Base-by-base conservation (phyloP, 2,329 filamentous ascomycete genomes). In the Arachnopeziza araneosa region DNA sequence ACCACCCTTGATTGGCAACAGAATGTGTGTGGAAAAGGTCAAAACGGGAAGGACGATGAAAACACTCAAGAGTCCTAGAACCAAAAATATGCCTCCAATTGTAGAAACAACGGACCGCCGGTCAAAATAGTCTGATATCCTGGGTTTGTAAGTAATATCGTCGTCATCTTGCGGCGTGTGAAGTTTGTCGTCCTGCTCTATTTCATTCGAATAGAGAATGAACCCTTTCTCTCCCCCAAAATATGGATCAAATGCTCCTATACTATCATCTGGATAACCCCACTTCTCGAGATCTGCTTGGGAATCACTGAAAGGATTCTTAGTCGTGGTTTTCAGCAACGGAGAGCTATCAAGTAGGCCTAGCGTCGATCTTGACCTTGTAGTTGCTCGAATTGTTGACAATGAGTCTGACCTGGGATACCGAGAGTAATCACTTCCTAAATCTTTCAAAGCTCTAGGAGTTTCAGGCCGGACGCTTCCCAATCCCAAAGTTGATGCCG, bases 121-220 rank as follows among this genome's bases (percentile, higher is more conserved):
- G 8, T 74, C 71, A 55, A 80, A 78, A 63, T 78, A 77, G 23
- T 82, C 79, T 54, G 70, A 74, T 60, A 74, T 70, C 19, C 68
- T 75, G 8, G 77, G 70, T 63, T 74, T 79, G 70, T 60, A 75
- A 6, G 26, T 60, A 9, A 58, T 72, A 60, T 81, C 79, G 60
- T 81, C 79, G 63, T 81, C 78, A 54, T 77, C 76, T 53, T 73
- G 72, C 10, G 81, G 80, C 73, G 80, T 78, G 60, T 83, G 81
- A 70, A 82, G 75, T 24, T 79, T 77, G 62, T 83, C 81, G 62
- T 83, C 81, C 24, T 75, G 75, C 66, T 83, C 81, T 54, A 77
- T 74, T 61, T 81, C 75, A 61, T 82, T 76, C 17, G 74, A 71
- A 63, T 80, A 79, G 22, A 83, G 66, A 4, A 79, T 71, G 50